A percentile compares a stretch with the other conserved stretches of the same genome.
phyloP scores from a whole-genome alignment of 352 stramenopile genomes.

The Globisporangium parvum region DNA sequence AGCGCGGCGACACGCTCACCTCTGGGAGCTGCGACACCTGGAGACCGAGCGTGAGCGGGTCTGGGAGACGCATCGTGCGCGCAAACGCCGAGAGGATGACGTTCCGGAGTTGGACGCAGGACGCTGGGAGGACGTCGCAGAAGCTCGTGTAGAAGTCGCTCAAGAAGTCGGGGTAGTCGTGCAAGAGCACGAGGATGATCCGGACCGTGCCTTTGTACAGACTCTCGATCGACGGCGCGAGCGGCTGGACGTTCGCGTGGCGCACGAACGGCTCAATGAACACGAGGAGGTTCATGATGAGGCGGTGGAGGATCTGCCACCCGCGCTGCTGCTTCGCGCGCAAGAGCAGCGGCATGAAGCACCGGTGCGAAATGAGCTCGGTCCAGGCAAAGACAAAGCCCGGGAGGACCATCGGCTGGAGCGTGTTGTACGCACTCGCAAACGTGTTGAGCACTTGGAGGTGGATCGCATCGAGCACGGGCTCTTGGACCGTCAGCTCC shows the following conservation, averaged over 20 bases:
- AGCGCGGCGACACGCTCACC: conserved; percentile 90
- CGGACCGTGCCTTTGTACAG: conserved; percentile 98
- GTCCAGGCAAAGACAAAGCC: conserved; percentile 99
- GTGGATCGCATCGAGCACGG: conserved; percentile 91
- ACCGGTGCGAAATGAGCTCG: conserved; percentile 96
- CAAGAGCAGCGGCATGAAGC: conserved; percentile 98
- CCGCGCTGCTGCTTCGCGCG: conserved; percentile 92
- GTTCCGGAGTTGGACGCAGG: conserved; percentile 98
- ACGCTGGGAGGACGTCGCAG: conserved; percentile 96
- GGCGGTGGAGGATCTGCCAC: conserved; percentile 96
- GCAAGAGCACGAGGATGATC: conserved; percentile 96
- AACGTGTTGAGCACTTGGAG: conserved; percentile 96
- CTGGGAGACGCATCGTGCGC: conserved; percentile 94
- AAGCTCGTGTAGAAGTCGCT: conserved; percentile 98
- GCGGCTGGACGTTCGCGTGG: conserved; percentile 71
- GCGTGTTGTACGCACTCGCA: conserved; percentile 94
- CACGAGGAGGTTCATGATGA: conserved; percentile 97
- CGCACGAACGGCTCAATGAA: conserved; percentile 97
- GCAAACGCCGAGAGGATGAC: conserved; percentile 97
- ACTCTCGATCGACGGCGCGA: conserved; percentile 89
- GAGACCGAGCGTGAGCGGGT: conserved; percentile 97
- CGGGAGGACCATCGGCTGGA: conserved; percentile 94
- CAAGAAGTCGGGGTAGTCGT: conserved; percentile 99
- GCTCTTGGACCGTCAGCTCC: conserved; percentile 94
- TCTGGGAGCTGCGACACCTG: conserved; percentile 97